Evolutionary conservation across 306 rosid species (phyloP).

Genomic region (Cicer cuneatum): DNA sequence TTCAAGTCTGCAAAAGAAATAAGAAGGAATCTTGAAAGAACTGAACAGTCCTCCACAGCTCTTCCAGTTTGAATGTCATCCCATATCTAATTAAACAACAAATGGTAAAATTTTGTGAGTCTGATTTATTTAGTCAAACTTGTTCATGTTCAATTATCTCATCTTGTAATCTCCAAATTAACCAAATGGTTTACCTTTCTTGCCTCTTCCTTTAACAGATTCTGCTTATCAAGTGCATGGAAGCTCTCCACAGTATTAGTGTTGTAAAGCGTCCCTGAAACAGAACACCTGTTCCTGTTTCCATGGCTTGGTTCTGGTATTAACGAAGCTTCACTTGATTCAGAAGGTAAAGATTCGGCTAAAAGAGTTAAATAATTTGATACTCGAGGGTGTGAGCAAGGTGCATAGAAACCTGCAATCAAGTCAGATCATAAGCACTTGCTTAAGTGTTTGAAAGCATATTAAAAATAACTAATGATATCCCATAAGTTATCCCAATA

Average conservation of each 20-base stretch:
- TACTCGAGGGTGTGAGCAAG: slow-evolving; percentile 86
- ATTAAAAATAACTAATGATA: neutral
- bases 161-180: neutral
- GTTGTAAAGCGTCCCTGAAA: slow-evolving; percentile 82
- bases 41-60: slow-evolving; percentile 81
- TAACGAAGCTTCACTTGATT: slow-evolving; percentile 57
- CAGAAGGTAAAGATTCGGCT: slow-evolving; percentile 82
- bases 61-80: slow-evolving; percentile 81
- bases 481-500: neutral
- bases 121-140: slow-evolving; percentile 11
- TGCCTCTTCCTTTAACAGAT: slow-evolving; percentile 73
- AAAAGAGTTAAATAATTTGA: slow-evolving; percentile 79
- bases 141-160: slow-evolving; percentile 18
- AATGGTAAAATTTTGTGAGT: slow-evolving; percentile 31
- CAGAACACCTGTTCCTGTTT: slow-evolving; percentile 78
- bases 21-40: slow-evolving; percentile 82
- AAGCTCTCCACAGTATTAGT: slow-evolving; percentile 85
- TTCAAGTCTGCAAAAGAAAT: slow-evolving; percentile 96
- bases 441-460: neutral
- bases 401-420: slow-evolving; percentile 84
- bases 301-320: slow-evolving; percentile 55
- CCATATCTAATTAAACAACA: slow-evolving; percentile 73
- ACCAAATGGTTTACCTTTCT: slow-evolving; percentile 59
- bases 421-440: neutral
- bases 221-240: slow-evolving; percentile 69